phyloP scores from a whole-genome alignment of 139 green algal species.

The Ettlia oleoabundans region DNA sequence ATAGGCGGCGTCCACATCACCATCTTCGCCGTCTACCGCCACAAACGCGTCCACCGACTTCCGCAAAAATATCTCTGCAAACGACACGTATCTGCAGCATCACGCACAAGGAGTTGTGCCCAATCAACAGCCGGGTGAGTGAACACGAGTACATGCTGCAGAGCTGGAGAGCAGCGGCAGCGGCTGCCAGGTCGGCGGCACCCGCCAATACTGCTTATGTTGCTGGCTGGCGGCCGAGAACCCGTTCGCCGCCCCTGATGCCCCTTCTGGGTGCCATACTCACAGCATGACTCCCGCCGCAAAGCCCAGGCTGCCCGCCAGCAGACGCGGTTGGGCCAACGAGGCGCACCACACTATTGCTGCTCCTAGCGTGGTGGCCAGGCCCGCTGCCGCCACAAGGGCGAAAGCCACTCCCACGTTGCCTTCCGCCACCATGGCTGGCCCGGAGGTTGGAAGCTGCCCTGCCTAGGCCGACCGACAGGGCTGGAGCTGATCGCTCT shows the following conservation, averaged over 20 bases:
- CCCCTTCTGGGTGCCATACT: neutral
- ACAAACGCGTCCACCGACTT: conserved; percentile 62
- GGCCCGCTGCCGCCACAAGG: conserved; percentile 64
- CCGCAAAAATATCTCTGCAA: conserved; percentile 69
- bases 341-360: conserved; percentile 62
- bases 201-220: no score
- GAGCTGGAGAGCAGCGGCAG: no score
- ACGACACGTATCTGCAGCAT: conserved; percentile 60
- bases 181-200: no score
- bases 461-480: no score
- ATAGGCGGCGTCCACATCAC: conserved; percentile 36
- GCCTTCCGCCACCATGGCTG: conserved; percentile 21
- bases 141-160: neutral
- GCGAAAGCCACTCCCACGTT: conserved; percentile 73
- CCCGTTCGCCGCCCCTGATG: neutral
- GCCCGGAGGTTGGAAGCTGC: neutral
- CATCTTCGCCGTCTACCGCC: conserved; percentile 34
- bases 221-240: neutral
- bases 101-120: neutral
- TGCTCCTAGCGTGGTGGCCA: conserved; percentile 62
- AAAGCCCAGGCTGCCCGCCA: conserved; percentile 62
- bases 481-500: no score
- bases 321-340: conserved; percentile 54
- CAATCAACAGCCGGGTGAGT: neutral
- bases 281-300: conserved; percentile 78